Conservation (phyloP, 2,329 filamentous ascomycete species). For the Penicillium brasilianum region DNA sequence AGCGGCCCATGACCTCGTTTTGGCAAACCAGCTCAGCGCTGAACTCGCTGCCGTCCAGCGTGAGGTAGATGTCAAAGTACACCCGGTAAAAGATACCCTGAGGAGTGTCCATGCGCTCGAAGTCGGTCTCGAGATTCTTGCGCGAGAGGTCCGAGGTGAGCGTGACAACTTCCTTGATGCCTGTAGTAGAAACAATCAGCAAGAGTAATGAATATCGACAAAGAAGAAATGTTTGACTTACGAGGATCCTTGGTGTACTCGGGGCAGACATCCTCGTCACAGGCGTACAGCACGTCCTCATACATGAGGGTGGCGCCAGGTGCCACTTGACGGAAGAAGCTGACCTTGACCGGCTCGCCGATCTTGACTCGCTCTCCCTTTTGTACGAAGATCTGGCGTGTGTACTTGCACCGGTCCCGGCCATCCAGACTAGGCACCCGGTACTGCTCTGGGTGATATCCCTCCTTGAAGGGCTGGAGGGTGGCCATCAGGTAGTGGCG, state of each 20-base stretch:
- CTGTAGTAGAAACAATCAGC: slow-evolving; percentile 53
- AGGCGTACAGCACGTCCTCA: slow-evolving; percentile 96
- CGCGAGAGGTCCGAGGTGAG: slow-evolving; percentile 94
- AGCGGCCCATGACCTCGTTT: slow-evolving; percentile 97
- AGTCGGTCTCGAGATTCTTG: slow-evolving; percentile 99
- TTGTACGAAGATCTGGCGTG: slow-evolving; percentile 96
- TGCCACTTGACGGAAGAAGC: slow-evolving; percentile 96
- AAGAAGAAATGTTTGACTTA: slow-evolving; percentile 63
- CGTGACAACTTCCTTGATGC: slow-evolving; percentile 98
- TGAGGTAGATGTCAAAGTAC: slow-evolving; percentile 76
- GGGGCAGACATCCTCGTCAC: slow-evolving; percentile 95
- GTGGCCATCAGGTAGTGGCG: slow-evolving; percentile 99
- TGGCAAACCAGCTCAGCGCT: slow-evolving; percentile 99
- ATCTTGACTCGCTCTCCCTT: slow-evolving; percentile 99
- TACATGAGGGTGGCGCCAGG: slow-evolving; percentile 98
- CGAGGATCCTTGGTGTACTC: slow-evolving; percentile 99
- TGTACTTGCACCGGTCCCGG: slow-evolving; percentile 98
- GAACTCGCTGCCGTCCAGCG: slow-evolving; percentile 95
- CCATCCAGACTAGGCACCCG: slow-evolving; percentile 95
- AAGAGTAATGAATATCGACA: not conserved
- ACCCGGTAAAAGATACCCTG: slow-evolving; percentile 93
- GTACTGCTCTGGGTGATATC: slow-evolving; percentile 97
- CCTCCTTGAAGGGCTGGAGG: slow-evolving; percentile 97
- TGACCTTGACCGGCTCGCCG: slow-evolving; percentile 97
- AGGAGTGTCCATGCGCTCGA: slow-evolving; percentile 98